Evolutionary conservation across 176 grass and related monocot genomes (phyloP).

Genomic region (Triticum aestivum): DNA sequence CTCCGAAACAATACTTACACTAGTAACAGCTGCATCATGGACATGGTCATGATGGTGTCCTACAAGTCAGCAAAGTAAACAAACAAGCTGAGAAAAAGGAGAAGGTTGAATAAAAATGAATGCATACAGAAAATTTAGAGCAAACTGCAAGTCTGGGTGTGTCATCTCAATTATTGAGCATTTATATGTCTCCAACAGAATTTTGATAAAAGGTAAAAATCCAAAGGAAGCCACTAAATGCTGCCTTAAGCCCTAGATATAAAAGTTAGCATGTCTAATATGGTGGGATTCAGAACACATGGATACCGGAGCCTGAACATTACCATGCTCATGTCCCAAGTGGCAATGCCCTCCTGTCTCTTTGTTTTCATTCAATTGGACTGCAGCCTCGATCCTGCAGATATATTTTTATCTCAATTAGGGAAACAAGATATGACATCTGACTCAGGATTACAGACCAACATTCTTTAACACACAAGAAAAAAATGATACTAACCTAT

Average conservation of each 20-base stretch:
- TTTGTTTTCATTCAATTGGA: constrained; percentile 45
- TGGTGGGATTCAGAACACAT: background rate
- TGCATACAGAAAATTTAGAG: background rate
- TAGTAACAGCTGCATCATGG: constrained; percentile 68
- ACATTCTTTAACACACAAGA: background rate
- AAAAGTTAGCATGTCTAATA: background rate
- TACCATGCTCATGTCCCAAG: constrained; percentile 53
- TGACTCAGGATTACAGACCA: background rate
- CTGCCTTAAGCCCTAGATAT: background rate
- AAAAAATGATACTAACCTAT: constrained; percentile 30
- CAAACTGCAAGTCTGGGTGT: background rate
- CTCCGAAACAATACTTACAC: constrained; percentile 71
- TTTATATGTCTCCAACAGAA: background rate
- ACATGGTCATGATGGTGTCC: constrained; percentile 63
- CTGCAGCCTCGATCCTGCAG: constrained; percentile 57
- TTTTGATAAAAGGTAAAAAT: background rate
- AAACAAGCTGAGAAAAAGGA: background rate
- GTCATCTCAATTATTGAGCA: background rate
- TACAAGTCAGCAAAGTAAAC: constrained; percentile 30
- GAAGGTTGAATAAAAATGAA: background rate
- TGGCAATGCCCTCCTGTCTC: constrained; percentile 26
- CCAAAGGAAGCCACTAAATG: background rate
- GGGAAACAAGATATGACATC: background rate
- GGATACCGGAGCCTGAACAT: background rate
- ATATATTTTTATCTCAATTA: constrained; percentile 3